phyloP scores from a whole-genome alignment of 2,329 filamentous ascomycete species.

The Phoma herbarum region DNA sequence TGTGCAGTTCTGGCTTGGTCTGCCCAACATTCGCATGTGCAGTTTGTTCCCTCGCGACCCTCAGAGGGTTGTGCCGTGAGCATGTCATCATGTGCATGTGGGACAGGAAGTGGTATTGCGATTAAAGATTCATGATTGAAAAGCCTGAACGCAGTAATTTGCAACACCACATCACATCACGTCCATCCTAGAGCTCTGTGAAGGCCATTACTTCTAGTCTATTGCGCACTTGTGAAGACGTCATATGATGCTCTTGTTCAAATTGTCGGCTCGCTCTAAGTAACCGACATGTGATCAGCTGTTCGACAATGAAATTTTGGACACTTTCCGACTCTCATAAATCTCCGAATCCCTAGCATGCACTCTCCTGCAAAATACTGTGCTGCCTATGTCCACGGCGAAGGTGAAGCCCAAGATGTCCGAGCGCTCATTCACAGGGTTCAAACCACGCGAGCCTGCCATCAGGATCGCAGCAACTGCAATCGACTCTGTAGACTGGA shows the following conservation, averaged over 20 bases:
- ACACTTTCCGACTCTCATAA: too few species aligned
- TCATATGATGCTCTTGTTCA: too few species aligned
- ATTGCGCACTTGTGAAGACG: neutral
- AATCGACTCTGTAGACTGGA: conserved; percentile 59
- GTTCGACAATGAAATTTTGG: neutral
- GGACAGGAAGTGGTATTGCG: neutral
- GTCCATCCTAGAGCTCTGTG: too few species aligned
- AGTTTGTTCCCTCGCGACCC: conserved; percentile 72
- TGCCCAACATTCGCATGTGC: conserved; percentile 69
- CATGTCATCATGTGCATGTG: neutral
- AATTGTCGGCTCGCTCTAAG: neutral
- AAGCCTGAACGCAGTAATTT: conserved; percentile 1
- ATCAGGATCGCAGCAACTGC: conserved; percentile 59
- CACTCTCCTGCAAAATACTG: conserved; percentile 6
- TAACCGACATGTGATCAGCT: neutral
- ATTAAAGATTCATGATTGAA: neutral
- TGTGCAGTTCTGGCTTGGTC: conserved; percentile 71
- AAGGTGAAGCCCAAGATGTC: conserved; percentile 19
- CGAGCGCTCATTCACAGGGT: conserved; percentile 55
- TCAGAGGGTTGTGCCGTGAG: conserved; percentile 60
- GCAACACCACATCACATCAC: neutral
- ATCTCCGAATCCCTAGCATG: too few species aligned
- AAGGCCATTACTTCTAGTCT: too few species aligned
- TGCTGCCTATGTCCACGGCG: conserved; percentile 5
- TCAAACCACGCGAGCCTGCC: conserved; percentile 59